Evolutionary conservation across 768 basidiomycete species (phyloP).

Genomic region (Podaxis sp.): DNA sequence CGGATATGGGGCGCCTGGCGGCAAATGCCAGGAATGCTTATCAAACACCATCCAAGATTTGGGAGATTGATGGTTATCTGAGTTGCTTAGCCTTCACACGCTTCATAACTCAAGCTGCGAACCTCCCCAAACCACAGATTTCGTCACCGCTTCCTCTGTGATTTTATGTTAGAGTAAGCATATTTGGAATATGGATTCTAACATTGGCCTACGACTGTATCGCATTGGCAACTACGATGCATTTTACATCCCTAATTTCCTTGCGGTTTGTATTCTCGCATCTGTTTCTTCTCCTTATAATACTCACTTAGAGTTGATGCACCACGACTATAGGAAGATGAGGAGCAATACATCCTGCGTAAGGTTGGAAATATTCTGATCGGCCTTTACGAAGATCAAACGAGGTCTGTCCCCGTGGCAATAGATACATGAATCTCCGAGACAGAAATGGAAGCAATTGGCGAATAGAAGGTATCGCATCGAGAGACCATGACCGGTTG

Average conservation of each 20-base stretch:
- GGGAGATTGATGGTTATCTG: too few species aligned
- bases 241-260: slow-evolving; percentile 78
- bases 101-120: too few species aligned
- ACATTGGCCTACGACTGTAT: slow-evolving; percentile 13
- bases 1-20: neutral
- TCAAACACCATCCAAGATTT: neutral
- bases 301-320: neutral
- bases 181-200: neutral
- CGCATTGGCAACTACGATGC: slow-evolving; percentile 39
- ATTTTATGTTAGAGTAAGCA: neutral
- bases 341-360: slow-evolving; percentile 74
- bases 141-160: neutral
- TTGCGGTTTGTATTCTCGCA: slow-evolving; percentile 42
- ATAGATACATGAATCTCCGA: slow-evolving; percentile 78
- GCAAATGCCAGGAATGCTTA: neutral
- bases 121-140: neutral
- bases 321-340: slow-evolving; percentile 41
- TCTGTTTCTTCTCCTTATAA: neutral
- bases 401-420: neutral
- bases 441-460: slow-evolving; percentile 77
- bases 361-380: slow-evolving; percentile 51
- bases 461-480: slow-evolving; percentile 59
- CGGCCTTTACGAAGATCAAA: neutral
- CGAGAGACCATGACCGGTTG: neutral
- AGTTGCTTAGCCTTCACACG: too few species aligned